Conservation (phyloP, 2,329 filamentous ascomycete genomes). For the Neofusicoccum sp. region DNA sequence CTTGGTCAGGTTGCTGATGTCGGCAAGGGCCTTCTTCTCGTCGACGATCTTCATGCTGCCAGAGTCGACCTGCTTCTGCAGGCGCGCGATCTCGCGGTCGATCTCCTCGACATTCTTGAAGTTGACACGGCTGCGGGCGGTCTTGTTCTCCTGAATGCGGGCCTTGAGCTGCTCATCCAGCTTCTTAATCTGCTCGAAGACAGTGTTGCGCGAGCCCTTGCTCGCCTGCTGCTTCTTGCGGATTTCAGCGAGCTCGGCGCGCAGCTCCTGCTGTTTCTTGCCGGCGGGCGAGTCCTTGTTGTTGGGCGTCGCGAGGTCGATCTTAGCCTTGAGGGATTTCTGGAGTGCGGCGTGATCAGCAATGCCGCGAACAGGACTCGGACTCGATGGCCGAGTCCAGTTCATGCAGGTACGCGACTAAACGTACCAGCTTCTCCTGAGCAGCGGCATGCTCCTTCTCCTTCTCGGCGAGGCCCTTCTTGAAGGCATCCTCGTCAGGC, state of each 20-base stretch:
- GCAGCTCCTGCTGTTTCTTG: slow-evolving; percentile 83
- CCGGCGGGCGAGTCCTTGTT: slow-evolving; percentile 77
- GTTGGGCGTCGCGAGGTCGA: slow-evolving; percentile 78
- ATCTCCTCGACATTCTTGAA: slow-evolving; percentile 90
- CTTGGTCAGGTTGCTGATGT: slow-evolving; percentile 81
- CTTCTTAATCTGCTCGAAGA: slow-evolving; percentile 88
- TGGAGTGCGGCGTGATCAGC: slow-evolving; percentile 40
- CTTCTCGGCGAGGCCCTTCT: slow-evolving; percentile 72
- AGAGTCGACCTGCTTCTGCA: slow-evolving; percentile 82
- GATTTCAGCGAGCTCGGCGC: slow-evolving; percentile 78
- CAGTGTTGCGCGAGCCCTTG: slow-evolving; percentile 75
- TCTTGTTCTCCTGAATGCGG: slow-evolving; percentile 83
- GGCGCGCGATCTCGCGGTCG: slow-evolving; percentile 73
- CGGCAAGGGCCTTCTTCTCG: slow-evolving; percentile 87
- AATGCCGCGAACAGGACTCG: not conserved
- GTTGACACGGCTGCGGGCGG: slow-evolving; percentile 71
- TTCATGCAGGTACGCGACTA: not conserved
- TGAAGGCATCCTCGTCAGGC: slow-evolving; percentile 83
- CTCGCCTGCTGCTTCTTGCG: slow-evolving; percentile 81
- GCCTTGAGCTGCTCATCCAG: slow-evolving; percentile 86
- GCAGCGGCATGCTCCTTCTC: slow-evolving; percentile 83
- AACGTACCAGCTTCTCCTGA: slow-evolving; percentile 65
- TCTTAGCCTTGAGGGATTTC: slow-evolving; percentile 84
- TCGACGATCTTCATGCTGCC: slow-evolving; percentile 95
- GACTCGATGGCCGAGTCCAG: not conserved